A percentile compares a stretch with the other conserved stretches of the same genome.
Evolutionary conservation across 805 yeast species (phyloP).

Genomic region (Ogataea philodendri): DNA sequence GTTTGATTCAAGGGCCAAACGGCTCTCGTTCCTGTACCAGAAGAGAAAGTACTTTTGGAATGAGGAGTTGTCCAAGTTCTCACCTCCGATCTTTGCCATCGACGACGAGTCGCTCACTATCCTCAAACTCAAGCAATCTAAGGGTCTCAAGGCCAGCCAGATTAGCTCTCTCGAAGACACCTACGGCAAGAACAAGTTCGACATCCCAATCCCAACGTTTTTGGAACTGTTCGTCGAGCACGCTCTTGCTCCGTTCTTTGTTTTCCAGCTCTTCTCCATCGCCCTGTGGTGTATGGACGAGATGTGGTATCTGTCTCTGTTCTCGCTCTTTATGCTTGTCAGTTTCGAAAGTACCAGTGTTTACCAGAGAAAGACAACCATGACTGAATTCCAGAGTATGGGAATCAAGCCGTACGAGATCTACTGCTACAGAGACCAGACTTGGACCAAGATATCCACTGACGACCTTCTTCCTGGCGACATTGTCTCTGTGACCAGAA

Average conservation of each 20-base stretch:
- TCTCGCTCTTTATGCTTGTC: slow-evolving; percentile 87
- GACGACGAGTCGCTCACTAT: slow-evolving; percentile 64
- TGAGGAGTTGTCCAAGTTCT: slow-evolving; percentile 49
- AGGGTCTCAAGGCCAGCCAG: slow-evolving; percentile 34
- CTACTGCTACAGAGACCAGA: slow-evolving; percentile 63
- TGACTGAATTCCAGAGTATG: slow-evolving; percentile 96
- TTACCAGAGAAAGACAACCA: slow-evolving; percentile 90
- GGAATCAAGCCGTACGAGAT: slow-evolving; percentile 89
- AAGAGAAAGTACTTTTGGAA: slow-evolving; percentile 85
- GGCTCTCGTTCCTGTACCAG: slow-evolving; percentile 76
- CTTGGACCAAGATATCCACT: slow-evolving; percentile 71
- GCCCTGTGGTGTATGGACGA: slow-evolving; percentile 96
- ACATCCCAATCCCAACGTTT: slow-evolving; percentile 93
- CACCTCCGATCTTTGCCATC: slow-evolving; percentile 79
- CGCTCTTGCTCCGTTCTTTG: slow-evolving; percentile 97
- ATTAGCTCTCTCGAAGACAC: slow-evolving; percentile 45
- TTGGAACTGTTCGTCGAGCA: slow-evolving; percentile 91
- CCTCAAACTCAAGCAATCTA: slow-evolving; percentile 48
- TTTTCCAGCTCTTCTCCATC: slow-evolving; percentile 93
- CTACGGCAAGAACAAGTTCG: slow-evolving; percentile 86
- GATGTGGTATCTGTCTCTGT: slow-evolving; percentile 91
- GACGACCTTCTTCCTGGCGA: slow-evolving; percentile 88
- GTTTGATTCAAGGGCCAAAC: slow-evolving; percentile 54
- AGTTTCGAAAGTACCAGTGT: slow-evolving; percentile 93
- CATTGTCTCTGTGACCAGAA: slow-evolving; percentile 80